These are phyloP conservation scores for Fusarium napiforme DNA, from an alignment of 2,329 filamentous ascomycete genomes.

Conservation along the genomic window DNA sequence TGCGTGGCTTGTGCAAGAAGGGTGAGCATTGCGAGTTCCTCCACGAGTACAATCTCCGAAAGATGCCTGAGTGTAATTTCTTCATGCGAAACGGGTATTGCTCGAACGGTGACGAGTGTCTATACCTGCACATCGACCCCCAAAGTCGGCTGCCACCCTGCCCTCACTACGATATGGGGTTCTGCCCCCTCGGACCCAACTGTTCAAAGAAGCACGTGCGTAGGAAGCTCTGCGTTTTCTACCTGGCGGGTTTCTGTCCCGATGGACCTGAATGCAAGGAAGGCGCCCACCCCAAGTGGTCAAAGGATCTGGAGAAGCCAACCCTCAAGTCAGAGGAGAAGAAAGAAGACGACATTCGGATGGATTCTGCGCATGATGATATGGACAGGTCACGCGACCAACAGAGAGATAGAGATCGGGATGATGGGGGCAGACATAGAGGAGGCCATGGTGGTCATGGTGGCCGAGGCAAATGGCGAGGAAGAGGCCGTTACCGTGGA, in stretches of 20 bases:
- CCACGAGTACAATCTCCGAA: slow-evolving; percentile 97
- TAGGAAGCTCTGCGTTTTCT: slow-evolving; percentile 82
- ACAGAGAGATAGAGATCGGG: slow-evolving; percentile 44
- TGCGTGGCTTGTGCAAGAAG: slow-evolving; percentile 97
- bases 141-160: slow-evolving; percentile 82
- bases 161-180: slow-evolving; percentile 92
- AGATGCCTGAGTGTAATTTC: slow-evolving; percentile 99
- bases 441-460: slow-evolving; percentile 43
- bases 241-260: slow-evolving; percentile 94
- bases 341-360: slow-evolving; percentile 60
- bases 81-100: slow-evolving; percentile 94
- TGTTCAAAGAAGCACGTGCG: slow-evolving; percentile 92
- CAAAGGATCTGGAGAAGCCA: slow-evolving; percentile 79
- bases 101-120: slow-evolving; percentile 94
- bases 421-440: slow-evolving; percentile 48
- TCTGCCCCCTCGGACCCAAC: slow-evolving; percentile 88
- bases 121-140: slow-evolving; percentile 91
- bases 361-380: slow-evolving; percentile 51
- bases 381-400: slow-evolving; percentile 51
- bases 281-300: slow-evolving; percentile 86
- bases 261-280: slow-evolving; percentile 79
- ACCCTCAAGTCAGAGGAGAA: slow-evolving; percentile 75
- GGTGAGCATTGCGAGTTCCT: slow-evolving; percentile 96
- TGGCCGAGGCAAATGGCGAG: slow-evolving; percentile 54
- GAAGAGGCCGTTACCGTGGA: slow-evolving; percentile 52